These are phyloP conservation scores for Astragalus membranaceus DNA, from an alignment of 306 rosid species.

Conservation along the genomic window DNA sequence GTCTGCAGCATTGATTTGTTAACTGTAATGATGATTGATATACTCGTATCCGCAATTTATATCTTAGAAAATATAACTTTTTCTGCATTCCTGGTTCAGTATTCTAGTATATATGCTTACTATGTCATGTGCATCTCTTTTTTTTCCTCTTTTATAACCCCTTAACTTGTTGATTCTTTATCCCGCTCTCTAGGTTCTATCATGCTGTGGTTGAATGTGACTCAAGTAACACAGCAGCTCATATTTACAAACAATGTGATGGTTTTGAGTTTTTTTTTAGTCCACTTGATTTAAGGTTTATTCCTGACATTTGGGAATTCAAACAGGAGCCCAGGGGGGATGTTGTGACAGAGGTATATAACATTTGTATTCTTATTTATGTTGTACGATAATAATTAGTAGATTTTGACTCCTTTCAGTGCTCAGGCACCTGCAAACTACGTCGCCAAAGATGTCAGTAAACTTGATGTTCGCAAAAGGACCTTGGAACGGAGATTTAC, in stretches of 20 bases:
- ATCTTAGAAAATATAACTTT: background rate
- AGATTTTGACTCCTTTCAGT: slow-evolving; percentile 9
- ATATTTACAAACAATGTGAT: slow-evolving; percentile 69
- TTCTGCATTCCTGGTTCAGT: background rate
- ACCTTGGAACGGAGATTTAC: slow-evolving; percentile 48
- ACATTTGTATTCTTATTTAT: background rate
- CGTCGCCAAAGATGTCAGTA: too few species aligned
- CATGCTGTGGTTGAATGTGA: slow-evolving; percentile 81
- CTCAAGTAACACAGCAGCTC: slow-evolving; percentile 57
- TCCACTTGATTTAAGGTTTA: slow-evolving; percentile 39
- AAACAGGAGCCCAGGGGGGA: too few species aligned
- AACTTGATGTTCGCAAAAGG: too few species aligned
- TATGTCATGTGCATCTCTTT: background rate
- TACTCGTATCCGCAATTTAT: background rate
- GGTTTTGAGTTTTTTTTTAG: slow-evolving; percentile 65
- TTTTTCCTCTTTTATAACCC: background rate
- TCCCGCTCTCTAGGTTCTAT: slow-evolving; percentile 52
- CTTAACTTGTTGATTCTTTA: background rate
- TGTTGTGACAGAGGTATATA: slow-evolving; percentile 67
- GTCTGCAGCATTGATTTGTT: background rate
- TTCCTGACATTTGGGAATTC: too few species aligned
- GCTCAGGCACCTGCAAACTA: slow-evolving; percentile 61
- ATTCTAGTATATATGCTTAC: background rate
- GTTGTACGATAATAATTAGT: background rate
- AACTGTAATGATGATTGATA: background rate